Conservation (phyloP, 192 early-diverging fungal genomes). For the Backusella macrospora region DNA sequence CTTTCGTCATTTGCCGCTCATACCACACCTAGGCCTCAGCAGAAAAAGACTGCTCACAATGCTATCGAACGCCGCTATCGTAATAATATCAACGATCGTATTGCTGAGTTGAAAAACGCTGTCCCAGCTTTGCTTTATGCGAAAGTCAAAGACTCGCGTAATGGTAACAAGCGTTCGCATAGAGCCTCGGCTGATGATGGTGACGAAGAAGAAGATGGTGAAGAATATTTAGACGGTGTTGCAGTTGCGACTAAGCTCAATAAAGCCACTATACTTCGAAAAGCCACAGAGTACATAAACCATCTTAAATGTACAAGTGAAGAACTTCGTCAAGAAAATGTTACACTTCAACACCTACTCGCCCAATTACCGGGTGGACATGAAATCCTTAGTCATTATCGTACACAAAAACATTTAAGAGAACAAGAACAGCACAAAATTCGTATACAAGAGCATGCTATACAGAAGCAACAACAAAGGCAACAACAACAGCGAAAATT, state of each 20-base stretch:
- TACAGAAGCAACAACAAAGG: not conserved
- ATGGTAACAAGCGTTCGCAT: slow-evolving; percentile 4
- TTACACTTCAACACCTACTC: slow-evolving; percentile 44
- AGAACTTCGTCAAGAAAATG: slow-evolving; percentile 48
- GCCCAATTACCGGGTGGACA: slow-evolving; percentile 49
- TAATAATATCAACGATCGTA: slow-evolving; percentile 97
- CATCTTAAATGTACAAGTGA: slow-evolving; percentile 51
- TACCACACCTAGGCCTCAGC: slow-evolving; percentile 37
- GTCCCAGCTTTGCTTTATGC: slow-evolving; percentile 78
- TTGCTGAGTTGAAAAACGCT: slow-evolving; percentile 79
- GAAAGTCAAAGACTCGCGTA: slow-evolving; percentile 35
- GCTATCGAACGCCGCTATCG: slow-evolving; percentile 93
- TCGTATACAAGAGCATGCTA: not conserved
- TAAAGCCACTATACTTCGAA: slow-evolving; percentile 91
- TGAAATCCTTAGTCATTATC: not conserved
- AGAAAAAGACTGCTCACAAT: slow-evolving; percentile 91
- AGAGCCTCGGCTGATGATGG: slow-evolving; percentile 50
- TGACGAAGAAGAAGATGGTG: slow-evolving; percentile 41
- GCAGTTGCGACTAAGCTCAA: slow-evolving; percentile 84
- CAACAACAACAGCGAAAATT: not conserved
- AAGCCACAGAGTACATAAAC: slow-evolving; percentile 91
- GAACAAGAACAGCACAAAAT: slow-evolving; percentile 6
- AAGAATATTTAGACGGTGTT: slow-evolving; percentile 58
- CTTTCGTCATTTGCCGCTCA: not conserved
- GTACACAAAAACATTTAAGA: slow-evolving; percentile 13